Evolutionary conservation across 345 rosid genomes (phyloP).

Genomic region (Stellera chamaejasme): DNA sequence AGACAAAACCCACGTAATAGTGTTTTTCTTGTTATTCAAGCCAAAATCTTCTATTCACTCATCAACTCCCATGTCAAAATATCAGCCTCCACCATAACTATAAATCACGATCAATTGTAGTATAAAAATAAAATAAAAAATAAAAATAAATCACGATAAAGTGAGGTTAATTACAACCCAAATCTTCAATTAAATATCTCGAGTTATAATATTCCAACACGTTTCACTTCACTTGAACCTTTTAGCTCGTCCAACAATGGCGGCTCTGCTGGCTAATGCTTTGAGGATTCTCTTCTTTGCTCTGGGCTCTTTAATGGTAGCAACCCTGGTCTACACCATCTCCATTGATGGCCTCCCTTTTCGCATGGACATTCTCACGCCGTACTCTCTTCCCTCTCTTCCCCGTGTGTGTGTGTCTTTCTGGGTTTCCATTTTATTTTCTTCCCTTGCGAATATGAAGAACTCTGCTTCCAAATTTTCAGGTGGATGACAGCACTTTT

Average conservation of each 20-base stretch:
- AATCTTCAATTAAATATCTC: not conserved
- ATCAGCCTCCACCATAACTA: no score
- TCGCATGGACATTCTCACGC: conserved; percentile 61
- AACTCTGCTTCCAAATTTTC: conserved; percentile 7
- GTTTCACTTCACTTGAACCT: no score
- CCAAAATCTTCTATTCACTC: no score
- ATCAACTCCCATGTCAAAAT: no score
- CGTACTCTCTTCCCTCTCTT: conserved; percentile 30
- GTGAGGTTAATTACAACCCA: no score
- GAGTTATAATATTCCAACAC: not conserved
- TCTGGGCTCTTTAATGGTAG: conserved; percentile 39
- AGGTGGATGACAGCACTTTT: conserved; percentile 80
- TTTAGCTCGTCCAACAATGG: conserved; percentile 19
- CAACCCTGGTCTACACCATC: conserved; percentile 53
- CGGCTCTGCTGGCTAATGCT: conserved; percentile 22
- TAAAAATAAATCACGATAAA: no score
- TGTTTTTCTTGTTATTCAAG: no score
- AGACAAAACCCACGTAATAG: no score
- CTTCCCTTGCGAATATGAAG: not conserved
- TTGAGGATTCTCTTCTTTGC: conserved; percentile 37
- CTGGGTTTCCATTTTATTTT: not conserved
- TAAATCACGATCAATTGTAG: no score
- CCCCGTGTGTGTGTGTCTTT: not conserved
- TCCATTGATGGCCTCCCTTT: conserved; percentile 61
- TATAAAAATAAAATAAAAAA: no score